These are phyloP conservation scores for Ammopiptanthus mongolicus DNA, from an alignment of 306 rosid species.

Conservation along the genomic window DNA sequence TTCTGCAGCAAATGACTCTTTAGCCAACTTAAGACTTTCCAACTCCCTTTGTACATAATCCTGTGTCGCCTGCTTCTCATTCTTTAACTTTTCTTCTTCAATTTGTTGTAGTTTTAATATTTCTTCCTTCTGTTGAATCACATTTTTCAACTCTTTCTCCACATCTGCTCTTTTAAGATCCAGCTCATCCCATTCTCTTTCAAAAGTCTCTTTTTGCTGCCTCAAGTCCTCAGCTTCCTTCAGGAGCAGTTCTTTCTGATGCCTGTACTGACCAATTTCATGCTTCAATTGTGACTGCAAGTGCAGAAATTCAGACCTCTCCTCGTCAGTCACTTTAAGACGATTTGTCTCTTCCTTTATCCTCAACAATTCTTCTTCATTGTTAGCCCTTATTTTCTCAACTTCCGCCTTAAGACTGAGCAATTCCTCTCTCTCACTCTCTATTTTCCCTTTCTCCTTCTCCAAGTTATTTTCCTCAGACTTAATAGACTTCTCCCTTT, in stretches of 20 bases:
- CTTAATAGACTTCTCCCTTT: constrained; percentile 63
- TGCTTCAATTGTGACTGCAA: constrained; percentile 81
- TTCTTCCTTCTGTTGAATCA: constrained; percentile 67
- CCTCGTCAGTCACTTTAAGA: constrained; percentile 75
- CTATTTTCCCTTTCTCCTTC: constrained; percentile 51
- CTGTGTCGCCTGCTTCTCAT: constrained; percentile 52
- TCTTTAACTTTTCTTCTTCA: constrained; percentile 76
- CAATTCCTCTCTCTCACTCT: constrained; percentile 63
- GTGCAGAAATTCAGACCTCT: constrained; percentile 61
- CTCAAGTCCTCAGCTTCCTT: constrained; percentile 86
- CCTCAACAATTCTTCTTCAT: constrained; percentile 58
- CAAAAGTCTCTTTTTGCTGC: constrained; percentile 87
- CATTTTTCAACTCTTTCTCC: constrained; percentile 58
- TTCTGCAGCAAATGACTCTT: constrained; percentile 72
- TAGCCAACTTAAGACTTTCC: constrained; percentile 64
- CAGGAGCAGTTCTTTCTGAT: constrained; percentile 67
- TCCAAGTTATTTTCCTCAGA: constrained; percentile 64
- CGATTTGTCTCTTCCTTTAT: constrained; percentile 56
- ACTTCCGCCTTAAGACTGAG: constrained; percentile 54
- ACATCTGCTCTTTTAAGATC: constrained; percentile 81
- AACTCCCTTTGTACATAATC: constrained; percentile 63
- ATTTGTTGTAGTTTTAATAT: constrained; percentile 50
- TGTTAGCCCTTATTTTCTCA: constrained; percentile 61
- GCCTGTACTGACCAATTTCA: constrained; percentile 83
- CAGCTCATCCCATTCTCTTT: constrained; percentile 95